phyloP scores from a whole-genome alignment of 2,329 filamentous ascomycete species.

The Aspergillus sp. region DNA sequence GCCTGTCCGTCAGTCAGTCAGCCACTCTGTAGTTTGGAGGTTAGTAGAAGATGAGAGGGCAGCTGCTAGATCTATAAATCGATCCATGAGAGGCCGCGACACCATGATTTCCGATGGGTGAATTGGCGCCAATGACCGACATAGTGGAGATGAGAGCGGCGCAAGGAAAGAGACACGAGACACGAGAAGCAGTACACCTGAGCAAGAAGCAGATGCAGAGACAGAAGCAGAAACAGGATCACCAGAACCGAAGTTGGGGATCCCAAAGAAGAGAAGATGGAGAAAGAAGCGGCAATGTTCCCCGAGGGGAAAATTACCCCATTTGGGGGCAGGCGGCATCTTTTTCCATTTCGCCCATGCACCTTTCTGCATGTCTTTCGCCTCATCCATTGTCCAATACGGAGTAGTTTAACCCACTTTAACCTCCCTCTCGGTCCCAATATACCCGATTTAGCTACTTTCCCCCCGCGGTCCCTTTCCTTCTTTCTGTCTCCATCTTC shows the following conservation, averaged over 20 bases:
- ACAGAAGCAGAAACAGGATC: neutral
- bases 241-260: neutral
- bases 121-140: neutral
- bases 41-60: neutral
- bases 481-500: no score
- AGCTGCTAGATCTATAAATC: neutral
- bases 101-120: no score
- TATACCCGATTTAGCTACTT: no score
- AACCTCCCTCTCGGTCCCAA: no score
- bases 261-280: neutral
- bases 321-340: constrained; percentile 15
- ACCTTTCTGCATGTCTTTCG: neutral
- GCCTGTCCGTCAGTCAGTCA: neutral
- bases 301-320: constrained; percentile 5
- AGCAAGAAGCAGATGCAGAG: no score
- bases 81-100: no score
- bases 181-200: no score
- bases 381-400: no score
- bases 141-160: neutral
- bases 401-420: no score
- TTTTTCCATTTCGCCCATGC: constrained; percentile 10
- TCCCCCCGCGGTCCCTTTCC: no score
- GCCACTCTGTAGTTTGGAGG: no score
- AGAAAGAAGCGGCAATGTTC: constrained; percentile 12
- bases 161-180: no score